phyloP scores from a whole-genome alignment of 768 basidiomycete species.

The Coprinellus micaceus region DNA sequence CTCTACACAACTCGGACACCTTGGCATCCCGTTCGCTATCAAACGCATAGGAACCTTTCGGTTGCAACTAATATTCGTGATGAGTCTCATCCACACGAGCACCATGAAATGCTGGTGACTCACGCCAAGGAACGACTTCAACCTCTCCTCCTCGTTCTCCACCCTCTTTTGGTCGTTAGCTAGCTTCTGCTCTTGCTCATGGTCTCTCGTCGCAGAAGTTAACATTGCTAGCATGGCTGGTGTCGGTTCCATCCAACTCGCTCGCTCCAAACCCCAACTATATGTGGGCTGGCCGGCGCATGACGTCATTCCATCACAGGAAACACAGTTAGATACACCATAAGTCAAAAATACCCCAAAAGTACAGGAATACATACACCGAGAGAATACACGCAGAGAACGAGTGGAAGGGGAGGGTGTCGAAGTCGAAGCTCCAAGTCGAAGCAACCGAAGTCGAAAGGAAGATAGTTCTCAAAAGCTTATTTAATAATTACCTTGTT shows the following conservation, averaged over 20 bases:
- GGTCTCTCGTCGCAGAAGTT: not conserved
- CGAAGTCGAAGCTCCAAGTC: no score
- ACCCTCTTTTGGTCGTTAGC: constrained; percentile 16
- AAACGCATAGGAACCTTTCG: constrained; percentile 54
- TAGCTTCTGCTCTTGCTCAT: constrained; percentile 11
- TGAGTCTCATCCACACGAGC: not conserved
- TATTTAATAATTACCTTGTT: not conserved
- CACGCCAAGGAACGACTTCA: constrained; percentile 43
- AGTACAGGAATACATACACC: not conserved
- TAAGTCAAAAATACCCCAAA: not conserved
- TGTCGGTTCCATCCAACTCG: no score
- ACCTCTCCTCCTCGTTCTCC: constrained; percentile 23
- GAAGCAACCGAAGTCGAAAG: no score
- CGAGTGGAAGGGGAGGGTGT: no score
- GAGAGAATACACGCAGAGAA: not conserved
- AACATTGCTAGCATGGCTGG: not conserved
- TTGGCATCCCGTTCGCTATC: constrained; percentile 57
- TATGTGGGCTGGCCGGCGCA: no score
- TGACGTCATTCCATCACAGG: not conserved
- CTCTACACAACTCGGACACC: constrained; percentile 58
- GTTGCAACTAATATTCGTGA: constrained; percentile 36
- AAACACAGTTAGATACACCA: not conserved
- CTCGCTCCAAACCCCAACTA: no score
- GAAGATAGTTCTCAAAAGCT: not conserved
- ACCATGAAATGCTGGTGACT: constrained; percentile 6